A percentile compares a stretch with the other conserved stretches of the same genome.
Evolutionary conservation across 768 basidiomycete species (phyloP).

Genomic region (Candolleomyces eurysporus): DNA sequence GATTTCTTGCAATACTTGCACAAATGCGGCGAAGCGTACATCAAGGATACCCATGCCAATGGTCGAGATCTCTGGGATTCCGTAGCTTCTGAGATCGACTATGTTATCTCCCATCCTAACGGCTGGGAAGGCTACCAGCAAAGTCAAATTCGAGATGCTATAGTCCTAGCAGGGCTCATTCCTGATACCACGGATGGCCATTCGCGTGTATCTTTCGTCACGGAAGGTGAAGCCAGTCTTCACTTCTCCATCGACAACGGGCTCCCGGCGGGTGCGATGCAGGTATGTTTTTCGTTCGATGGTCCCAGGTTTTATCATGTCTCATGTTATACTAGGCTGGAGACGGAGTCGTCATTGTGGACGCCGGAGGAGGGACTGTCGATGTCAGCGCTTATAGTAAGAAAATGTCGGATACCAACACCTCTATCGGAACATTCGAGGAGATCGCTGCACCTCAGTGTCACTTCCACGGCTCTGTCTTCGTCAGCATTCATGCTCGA

Average conservation of each 20-base stretch:
- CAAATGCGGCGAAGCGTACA: conserved; percentile 42
- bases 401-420: conserved; percentile 10
- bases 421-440: conserved; percentile 27
- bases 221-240: conserved; percentile 62
- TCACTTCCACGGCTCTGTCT: conserved; percentile 49
- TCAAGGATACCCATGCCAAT: conserved; percentile 43
- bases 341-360: conserved; percentile 49
- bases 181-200: conserved; percentile 35
- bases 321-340: conserved; percentile 28
- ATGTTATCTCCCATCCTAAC: conserved; percentile 61
- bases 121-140: conserved; percentile 67
- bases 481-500: conserved; percentile 44
- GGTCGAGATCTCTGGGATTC: conserved; percentile 46
- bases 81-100: conserved; percentile 41
- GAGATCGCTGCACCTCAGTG: conserved; percentile 50
- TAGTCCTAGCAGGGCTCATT: conserved; percentile 50
- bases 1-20: conserved; percentile 52
- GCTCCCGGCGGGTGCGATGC: conserved; percentile 34
- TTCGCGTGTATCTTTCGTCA: conserved; percentile 52
- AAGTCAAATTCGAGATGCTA: conserved; percentile 52
- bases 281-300: conserved; percentile 24
- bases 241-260: conserved; percentile 55
- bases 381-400: conserved; percentile 51
- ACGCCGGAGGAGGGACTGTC: conserved; percentile 60
- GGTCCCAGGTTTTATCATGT: conserved; percentile 11